Percentiles rank a stretch among this genome's conserved stretches.
These are phyloP conservation scores for Cordyceps cateniannulata DNA, from an alignment of 2,329 filamentous ascomycete species.

Conservation along the genomic window DNA sequence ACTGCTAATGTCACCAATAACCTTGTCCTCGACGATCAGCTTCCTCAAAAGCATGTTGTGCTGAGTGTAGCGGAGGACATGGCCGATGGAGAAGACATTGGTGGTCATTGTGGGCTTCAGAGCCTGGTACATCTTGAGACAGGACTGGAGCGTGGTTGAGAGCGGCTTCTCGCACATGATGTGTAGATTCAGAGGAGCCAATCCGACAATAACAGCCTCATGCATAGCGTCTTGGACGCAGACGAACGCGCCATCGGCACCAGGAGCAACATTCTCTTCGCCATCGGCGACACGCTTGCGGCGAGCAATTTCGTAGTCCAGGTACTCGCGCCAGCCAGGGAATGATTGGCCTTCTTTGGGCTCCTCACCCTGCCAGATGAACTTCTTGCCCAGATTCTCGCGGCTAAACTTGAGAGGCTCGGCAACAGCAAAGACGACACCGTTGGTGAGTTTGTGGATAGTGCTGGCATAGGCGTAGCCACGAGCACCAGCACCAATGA, in stretches of 20 bases:
- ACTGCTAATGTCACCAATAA: slow-evolving; percentile 78
- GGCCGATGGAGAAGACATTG: slow-evolving; percentile 79
- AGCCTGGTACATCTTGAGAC: slow-evolving; percentile 64
- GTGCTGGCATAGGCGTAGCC: slow-evolving; percentile 68
- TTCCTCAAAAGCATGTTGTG: slow-evolving; percentile 82
- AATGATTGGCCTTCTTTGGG: slow-evolving; percentile 63
- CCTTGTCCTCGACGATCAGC: slow-evolving; percentile 65
- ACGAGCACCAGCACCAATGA: slow-evolving; percentile 78
- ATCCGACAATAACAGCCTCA: slow-evolving; percentile 67
- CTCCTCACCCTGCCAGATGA: slow-evolving; percentile 59
- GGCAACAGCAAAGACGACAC: slow-evolving; percentile 68
- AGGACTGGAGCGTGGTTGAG: slow-evolving; percentile 71
- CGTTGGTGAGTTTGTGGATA: slow-evolving; percentile 57
- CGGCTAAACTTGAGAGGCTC: slow-evolving; percentile 79
- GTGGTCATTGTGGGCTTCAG: slow-evolving; percentile 31
- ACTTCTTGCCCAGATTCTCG: slow-evolving; percentile 58
- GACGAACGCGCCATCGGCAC: slow-evolving; percentile 56
- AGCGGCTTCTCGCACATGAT: slow-evolving; percentile 95
- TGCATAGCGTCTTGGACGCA: slow-evolving; percentile 85
- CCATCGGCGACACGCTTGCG: slow-evolving; percentile 46
- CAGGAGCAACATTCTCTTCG: slow-evolving; percentile 38
- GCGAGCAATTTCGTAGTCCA: slow-evolving; percentile 62
- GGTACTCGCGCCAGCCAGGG: slow-evolving; percentile 64
- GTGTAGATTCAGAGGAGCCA: slow-evolving; percentile 66
- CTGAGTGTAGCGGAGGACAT: slow-evolving; percentile 88